These are phyloP conservation scores for Lithohypha guttulata DNA, from an alignment of 2,329 filamentous ascomycete species.

Conservation along the genomic window DNA sequence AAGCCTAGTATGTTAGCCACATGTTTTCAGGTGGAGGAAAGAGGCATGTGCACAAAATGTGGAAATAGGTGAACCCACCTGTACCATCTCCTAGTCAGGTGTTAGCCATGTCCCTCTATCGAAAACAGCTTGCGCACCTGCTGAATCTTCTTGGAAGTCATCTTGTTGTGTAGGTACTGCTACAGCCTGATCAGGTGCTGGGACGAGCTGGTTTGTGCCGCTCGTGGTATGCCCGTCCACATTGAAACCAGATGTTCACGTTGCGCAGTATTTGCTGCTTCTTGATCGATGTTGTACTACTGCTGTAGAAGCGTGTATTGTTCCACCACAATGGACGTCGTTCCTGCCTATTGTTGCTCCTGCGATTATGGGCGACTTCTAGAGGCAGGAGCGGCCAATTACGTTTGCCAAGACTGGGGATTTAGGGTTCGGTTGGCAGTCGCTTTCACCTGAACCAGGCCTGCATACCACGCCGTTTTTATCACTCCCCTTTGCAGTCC, in stretches of 20 bases:
- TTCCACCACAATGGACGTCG: too few species aligned
- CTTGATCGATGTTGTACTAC: too few species aligned
- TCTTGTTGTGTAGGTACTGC: slow-evolving; percentile 17
- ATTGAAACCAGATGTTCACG: too few species aligned
- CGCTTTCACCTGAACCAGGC: too few species aligned
- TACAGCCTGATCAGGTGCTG: too few species aligned
- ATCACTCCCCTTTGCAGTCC: not conserved
- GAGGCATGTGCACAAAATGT: not conserved
- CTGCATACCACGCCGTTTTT: not conserved
- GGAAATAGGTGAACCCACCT: slow-evolving; percentile 72
- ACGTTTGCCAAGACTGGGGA: slow-evolving; percentile 5
- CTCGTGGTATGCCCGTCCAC: too few species aligned
- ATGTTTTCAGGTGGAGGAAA: not conserved
- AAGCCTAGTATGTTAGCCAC: slow-evolving; percentile 11
- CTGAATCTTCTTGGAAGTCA: slow-evolving; percentile 57
- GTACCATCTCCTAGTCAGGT: slow-evolving; percentile 79
- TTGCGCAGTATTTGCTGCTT: too few species aligned
- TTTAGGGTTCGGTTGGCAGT: slow-evolving; percentile 3
- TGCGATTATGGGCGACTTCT: too few species aligned
- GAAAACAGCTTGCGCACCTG: slow-evolving; percentile 54
- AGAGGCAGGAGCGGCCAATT: not conserved
- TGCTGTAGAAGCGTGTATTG: not conserved
- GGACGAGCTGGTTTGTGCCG: too few species aligned
- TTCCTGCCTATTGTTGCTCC: too few species aligned
- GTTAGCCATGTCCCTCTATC: too few species aligned